These are phyloP conservation scores for Drosera capensis DNA, from an alignment of 148 eudicot genomes.

Conservation along the genomic window DNA sequence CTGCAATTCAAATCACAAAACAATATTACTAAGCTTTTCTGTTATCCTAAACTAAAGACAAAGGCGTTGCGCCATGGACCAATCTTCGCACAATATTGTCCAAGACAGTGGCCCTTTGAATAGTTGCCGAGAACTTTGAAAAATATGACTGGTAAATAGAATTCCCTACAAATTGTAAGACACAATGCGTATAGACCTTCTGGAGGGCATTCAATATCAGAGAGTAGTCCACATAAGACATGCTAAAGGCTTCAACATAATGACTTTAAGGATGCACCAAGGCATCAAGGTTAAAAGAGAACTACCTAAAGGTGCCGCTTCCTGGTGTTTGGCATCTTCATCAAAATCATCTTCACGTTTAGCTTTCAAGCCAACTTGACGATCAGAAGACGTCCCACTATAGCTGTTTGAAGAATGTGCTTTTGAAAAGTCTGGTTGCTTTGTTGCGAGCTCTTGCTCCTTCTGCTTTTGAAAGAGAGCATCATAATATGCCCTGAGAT, in stretches of 20 bases:
- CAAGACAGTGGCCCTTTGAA: too few relatives aligned
- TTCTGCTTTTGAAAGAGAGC: conserved; percentile 53
- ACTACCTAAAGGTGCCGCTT: conserved; percentile 57
- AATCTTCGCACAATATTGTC: too few relatives aligned
- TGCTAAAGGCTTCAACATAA: too few relatives aligned
- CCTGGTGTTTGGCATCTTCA: conserved; percentile 72
- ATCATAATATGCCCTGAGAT: conserved; percentile 79
- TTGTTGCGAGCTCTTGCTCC: conserved; percentile 42
- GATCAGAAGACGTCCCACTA: conserved; percentile 22
- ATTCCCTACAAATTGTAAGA: too few relatives aligned
- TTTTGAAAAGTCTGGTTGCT: conserved; percentile 24
- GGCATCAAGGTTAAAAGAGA: neutral
- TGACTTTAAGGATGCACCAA: neutral
- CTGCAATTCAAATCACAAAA: conserved; percentile 19
- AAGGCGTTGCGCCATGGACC: neutral
- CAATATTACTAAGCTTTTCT: neutral
- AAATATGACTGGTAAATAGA: neutral
- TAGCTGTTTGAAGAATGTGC: conserved; percentile 13
- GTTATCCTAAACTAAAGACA: neutral
- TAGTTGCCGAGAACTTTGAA: too few relatives aligned
- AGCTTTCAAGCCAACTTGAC: conserved; percentile 58
- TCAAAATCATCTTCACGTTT: conserved; percentile 43
- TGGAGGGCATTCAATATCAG: too few relatives aligned
- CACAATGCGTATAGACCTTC: neutral
- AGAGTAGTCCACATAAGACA: too few relatives aligned